Percentiles rank a stretch among this genome's conserved stretches.
Conservation (phyloP, 139 green algal genomes). For the Coelastrella sp. region DNA sequence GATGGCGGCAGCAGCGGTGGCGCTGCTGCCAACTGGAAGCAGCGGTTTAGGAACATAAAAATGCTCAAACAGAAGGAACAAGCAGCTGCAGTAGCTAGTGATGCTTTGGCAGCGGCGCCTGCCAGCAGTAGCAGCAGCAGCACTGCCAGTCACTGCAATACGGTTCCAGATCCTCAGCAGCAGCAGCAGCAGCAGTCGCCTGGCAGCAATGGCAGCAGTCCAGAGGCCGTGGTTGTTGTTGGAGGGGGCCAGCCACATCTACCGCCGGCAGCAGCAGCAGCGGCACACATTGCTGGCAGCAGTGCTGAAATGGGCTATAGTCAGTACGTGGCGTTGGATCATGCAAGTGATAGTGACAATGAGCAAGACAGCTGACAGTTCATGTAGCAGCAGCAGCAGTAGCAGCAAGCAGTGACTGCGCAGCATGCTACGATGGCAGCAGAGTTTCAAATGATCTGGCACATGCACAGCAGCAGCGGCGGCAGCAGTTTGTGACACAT, state of each 20-base stretch:
- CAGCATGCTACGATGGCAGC: background rate
- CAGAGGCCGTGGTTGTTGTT: no score
- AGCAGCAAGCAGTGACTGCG: no score
- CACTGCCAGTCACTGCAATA: background rate
- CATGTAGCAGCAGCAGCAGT: background rate
- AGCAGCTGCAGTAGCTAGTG: background rate
- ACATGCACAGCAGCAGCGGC: slow-evolving; percentile 9
- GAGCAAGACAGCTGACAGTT: background rate
- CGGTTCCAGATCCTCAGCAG: background rate
- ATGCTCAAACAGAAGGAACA: background rate
- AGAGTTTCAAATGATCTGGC: background rate
- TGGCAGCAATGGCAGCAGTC: no score
- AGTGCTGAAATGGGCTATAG: slow-evolving; percentile 16
- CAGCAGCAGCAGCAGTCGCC: no score
- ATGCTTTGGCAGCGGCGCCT: background rate
- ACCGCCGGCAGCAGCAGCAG: background rate
- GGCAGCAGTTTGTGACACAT: background rate
- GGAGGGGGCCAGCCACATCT: background rate
- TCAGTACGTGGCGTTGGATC: slow-evolving; percentile 27
- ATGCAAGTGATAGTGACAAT: background rate
- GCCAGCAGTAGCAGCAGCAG: slow-evolving; percentile 34
- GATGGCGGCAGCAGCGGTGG: background rate
- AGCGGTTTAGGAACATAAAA: background rate
- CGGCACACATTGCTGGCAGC: background rate
- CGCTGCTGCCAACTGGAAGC: background rate